Evolutionary conservation across 345 rosid species (phyloP), one percentile per base, ranked within the genome.

Genomic region (Iberis pinnata): DNA sequence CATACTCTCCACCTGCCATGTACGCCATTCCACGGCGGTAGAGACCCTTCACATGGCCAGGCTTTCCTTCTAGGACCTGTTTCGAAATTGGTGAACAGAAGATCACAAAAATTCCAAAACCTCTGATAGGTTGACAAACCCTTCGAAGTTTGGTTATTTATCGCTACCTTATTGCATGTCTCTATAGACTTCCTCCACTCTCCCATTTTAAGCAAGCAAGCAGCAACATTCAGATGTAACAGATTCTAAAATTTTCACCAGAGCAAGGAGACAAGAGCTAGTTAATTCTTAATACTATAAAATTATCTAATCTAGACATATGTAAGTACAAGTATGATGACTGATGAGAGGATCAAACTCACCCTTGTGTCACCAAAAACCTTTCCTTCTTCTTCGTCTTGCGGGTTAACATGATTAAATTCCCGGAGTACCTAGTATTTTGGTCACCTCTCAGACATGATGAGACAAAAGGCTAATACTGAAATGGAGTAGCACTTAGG

Each of bases 1-100:
- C 88, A 61, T 88, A 92, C 70, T 85, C 94, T 61, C 85, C 98
- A 27, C 73, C 75, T 16, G 76, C 78, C 82, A 92, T 58, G 61
- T 76, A 71, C 56, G 98, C 97, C 98, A 81, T 88, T 75, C 98
- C 97, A 6, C 98, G 94, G 33, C 90, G 96, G 64, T 81, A 88
- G 9, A 92, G 68, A 64, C 84, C 96, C 73, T 92, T 92, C 39
- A 53, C 84, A 49, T 88, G 86, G 0, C 68, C 82, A 16, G 98
- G 97, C 52, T 80, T 85, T 61, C 85, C 88, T 53, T 92, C 98
- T 73, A 85, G 43, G 18, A 92, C 95, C 97, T 92, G 74, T 60
- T 64, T 61, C 4, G 37, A 35, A 61, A 57, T 33, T 45, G 25
- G 16, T 22, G 19, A 13, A 18, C 35, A n/a, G 33, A 7, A 47